Conservation (phyloP, 2,329 filamentous ascomycete species). For the Pestalotiopsis sp. region DNA sequence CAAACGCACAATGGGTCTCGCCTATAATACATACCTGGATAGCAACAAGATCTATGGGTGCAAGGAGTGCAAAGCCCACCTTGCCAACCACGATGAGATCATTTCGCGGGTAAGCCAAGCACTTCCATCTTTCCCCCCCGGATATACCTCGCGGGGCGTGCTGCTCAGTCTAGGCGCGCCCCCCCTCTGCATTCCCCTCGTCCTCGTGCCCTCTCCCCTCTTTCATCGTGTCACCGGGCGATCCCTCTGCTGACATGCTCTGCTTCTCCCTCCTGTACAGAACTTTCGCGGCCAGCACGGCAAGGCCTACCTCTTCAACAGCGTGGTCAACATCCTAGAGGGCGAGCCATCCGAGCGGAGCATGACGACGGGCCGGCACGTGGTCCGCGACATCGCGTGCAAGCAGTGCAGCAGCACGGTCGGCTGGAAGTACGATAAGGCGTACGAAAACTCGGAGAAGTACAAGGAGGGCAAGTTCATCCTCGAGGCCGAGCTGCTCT, state of each 20-base stretch:
- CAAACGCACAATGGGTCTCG: slow-evolving; percentile 72
- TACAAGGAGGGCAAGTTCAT: slow-evolving; percentile 99
- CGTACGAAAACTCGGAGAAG: slow-evolving; percentile 88
- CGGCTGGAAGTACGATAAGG: slow-evolving; percentile 99
- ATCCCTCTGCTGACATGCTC: neutral
- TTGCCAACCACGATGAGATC: slow-evolving; percentile 94
- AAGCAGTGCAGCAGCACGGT: slow-evolving; percentile 90
- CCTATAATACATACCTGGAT: slow-evolving; percentile 90
- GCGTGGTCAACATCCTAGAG: slow-evolving; percentile 85
- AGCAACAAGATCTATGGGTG: slow-evolving; percentile 88
- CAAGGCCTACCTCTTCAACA: slow-evolving; percentile 95
- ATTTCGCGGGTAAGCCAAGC: slow-evolving; percentile 77
- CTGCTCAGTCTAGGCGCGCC: no score
- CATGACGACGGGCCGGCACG: slow-evolving; percentile 96
- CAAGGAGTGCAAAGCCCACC: slow-evolving; percentile 93
- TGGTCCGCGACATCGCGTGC: slow-evolving; percentile 92
- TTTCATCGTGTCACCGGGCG: neutral
- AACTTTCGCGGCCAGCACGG: slow-evolving; percentile 98
- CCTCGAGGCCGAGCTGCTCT: slow-evolving; percentile 86
- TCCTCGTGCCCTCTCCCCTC: neutral
- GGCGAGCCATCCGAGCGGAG: slow-evolving; percentile 89
- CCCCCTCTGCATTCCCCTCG: neutral
- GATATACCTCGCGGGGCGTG: neutral
- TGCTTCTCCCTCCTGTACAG: slow-evolving; percentile 48
- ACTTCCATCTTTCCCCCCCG: neutral